Evolutionary conservation across 2,329 filamentous ascomycete genomes (phyloP), one percentile per base, ranked within the genome.

Genomic region (Graphiopsis chlorocephala): DNA sequence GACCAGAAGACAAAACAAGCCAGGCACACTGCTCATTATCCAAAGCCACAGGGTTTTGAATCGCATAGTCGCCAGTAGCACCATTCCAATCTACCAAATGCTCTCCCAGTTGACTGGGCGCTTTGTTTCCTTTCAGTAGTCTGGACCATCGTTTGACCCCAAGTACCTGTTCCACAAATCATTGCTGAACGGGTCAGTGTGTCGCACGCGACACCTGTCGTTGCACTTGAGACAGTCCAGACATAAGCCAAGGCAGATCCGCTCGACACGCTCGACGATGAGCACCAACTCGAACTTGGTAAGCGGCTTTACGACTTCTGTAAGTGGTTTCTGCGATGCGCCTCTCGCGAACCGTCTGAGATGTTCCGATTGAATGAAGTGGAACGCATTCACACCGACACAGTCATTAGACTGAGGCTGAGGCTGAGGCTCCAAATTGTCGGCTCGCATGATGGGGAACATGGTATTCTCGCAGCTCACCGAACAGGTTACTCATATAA

Each of bases 211-310:
- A 29, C 60, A 62, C 0, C 1, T 50, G 3, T 61, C 53, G 1
- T 48, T 52, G n/a, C 45, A 17, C n/a, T 58, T 31, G 29, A 63
- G 42, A 52, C 66, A 66, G 12, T 68, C 62, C 11, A 68, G 38
- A 31, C 64, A 68, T 2, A 66, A 14, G 6, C 66, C 66, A 10
- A 61, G 31, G 25, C 58, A 42, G 6, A 58, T 11, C 0, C 33
- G 20, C 14, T 53, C 42, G 11, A 66, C 45, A 17, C 45, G 52
- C 10, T 64, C 25, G 20, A 50, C 29, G 25, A 60, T n/a, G 14
- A 15, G 15, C 1, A 28, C 20, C 33, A 47, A n/a, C 17, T 60
- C 57, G 3, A 31, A 15, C 12, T 47, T 45, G 23, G 25, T 60
- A 42, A 38, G 57, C 2, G 38, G 57, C 38, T 33, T 29, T 15